Conservation (phyloP, 2,329 filamentous ascomycete species). For the Cordyceps farinosa region DNA sequence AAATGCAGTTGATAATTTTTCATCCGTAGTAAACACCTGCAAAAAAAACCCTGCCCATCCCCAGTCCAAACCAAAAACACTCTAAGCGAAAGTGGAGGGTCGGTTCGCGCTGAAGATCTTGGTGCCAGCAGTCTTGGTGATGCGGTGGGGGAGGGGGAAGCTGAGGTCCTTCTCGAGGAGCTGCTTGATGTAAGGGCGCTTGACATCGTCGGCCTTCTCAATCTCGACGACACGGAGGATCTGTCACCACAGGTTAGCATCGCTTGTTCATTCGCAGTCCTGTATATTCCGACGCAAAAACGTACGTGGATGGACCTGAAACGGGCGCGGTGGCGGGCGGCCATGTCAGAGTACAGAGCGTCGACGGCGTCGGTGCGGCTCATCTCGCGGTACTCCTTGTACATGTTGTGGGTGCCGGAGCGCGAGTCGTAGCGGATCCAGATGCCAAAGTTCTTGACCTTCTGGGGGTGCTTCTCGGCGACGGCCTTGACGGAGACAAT, state of each 20-base stretch:
- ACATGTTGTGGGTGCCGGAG: slow-evolving; percentile 99
- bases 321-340: slow-evolving; percentile 91
- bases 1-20: slow-evolving; percentile 59
- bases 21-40: slow-evolving; percentile 60
- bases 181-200: slow-evolving; percentile 99
- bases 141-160: slow-evolving; percentile 98
- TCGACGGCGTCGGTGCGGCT: slow-evolving; percentile 93
- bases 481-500: slow-evolving; percentile 97
- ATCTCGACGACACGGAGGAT: slow-evolving; percentile 98
- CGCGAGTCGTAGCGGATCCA: slow-evolving; percentile 99
- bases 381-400: slow-evolving; percentile 99
- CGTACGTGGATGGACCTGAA: slow-evolving; percentile 98
- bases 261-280: neutral
- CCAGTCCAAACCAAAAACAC: slow-evolving; percentile 50
- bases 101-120: slow-evolving; percentile 92
- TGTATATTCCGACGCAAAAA: slow-evolving; percentile 25
- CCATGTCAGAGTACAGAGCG: slow-evolving; percentile 99
- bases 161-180: slow-evolving; percentile 90
- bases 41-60: slow-evolving; percentile 54
- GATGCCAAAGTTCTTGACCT: slow-evolving; percentile 99
- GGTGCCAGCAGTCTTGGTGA: slow-evolving; percentile 76
- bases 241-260: slow-evolving; percentile 42
- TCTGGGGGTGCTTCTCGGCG: slow-evolving; percentile 96
- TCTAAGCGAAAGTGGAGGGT: slow-evolving; percentile 97
- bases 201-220: slow-evolving; percentile 90